Evolutionary conservation across 2,329 filamentous ascomycete species (phyloP).

Genomic region (Aureobasidium melanogenum): DNA sequence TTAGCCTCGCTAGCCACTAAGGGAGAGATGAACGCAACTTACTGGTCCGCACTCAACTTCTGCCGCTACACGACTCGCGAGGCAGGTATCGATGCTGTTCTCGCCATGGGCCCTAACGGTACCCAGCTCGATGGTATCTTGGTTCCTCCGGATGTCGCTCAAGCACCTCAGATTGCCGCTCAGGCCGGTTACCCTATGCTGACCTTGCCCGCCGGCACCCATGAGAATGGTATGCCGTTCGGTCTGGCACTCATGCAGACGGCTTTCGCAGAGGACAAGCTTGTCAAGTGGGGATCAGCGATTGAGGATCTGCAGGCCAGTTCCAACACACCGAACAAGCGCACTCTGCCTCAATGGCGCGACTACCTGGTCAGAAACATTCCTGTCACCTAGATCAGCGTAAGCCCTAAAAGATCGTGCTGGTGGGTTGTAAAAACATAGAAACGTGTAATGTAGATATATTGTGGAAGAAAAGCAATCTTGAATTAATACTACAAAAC

Average conservation of each 20-base stretch:
- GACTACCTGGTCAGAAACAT: conserved; percentile 31
- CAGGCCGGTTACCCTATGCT: conserved; percentile 69
- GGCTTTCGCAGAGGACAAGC: conserved; percentile 25
- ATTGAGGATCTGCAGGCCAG: conserved; percentile 32
- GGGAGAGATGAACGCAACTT: conserved; percentile 55
- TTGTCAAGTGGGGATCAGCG: conserved; percentile 33
- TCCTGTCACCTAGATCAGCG: conserved; percentile 19
- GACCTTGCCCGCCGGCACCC: conserved; percentile 56
- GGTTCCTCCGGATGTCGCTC: conserved; percentile 59
- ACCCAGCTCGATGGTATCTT: conserved; percentile 52
- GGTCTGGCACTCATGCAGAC: conserved; percentile 32
- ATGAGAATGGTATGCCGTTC: conserved; percentile 38
- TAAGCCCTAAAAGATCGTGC: not conserved
- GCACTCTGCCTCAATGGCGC: conserved; percentile 28
- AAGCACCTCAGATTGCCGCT: conserved; percentile 60
- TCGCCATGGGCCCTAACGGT: conserved; percentile 37
- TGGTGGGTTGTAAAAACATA: not conserved
- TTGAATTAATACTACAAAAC: not conserved
- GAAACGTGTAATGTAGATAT: not conserved
- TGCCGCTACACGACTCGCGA: conserved; percentile 50
- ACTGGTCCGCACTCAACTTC: conserved; percentile 58
- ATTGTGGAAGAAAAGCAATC: not conserved
- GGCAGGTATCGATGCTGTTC: conserved; percentile 60
- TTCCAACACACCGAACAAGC: conserved; percentile 12
- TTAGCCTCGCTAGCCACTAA: conserved; percentile 52